phyloP scores from a whole-genome alignment of 805 yeast genomes.

The Wickerhamomyces kurtzmanii region DNA sequence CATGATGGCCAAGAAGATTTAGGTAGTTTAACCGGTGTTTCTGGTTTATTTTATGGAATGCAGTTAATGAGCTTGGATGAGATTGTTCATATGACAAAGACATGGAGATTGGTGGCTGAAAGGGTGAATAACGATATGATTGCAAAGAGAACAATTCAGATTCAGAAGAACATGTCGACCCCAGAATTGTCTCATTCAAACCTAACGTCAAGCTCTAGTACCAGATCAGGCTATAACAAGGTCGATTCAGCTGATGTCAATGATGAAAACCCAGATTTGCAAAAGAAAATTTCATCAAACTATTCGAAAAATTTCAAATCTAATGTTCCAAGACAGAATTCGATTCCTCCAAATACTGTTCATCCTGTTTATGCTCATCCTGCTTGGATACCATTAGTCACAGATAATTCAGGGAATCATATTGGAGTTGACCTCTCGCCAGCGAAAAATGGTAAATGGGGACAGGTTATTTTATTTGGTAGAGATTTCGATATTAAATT shows the following conservation, averaged over 20 bases:
- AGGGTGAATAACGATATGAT: conserved; percentile 18
- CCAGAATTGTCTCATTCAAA: conserved; percentile 14
- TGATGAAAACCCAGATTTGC: conserved; percentile 11
- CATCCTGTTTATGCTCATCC: conserved; percentile 80
- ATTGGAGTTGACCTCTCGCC: conserved; percentile 85
- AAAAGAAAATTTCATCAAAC: conserved; percentile 11
- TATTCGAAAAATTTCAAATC: conserved; percentile 25
- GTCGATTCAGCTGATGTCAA: conserved; percentile 7
- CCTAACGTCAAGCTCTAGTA: conserved; percentile 14
- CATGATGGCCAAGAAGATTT: conserved; percentile 89
- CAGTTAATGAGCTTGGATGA: conserved; percentile 74
- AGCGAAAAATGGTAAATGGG: conserved; percentile 70
- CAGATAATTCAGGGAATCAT: conserved; percentile 86
- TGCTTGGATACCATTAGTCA: conserved; percentile 85
- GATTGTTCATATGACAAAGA: conserved; percentile 67
- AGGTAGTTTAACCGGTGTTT: conserved; percentile 58
- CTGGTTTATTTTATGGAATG: conserved; percentile 74
- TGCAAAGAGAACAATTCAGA: conserved; percentile 1
- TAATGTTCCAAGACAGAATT: conserved; percentile 42
- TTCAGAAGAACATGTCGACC: conserved; percentile 5
- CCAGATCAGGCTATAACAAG: conserved; percentile 19
- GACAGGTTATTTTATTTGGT: conserved; percentile 89
- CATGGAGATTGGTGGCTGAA: conserved; percentile 73
- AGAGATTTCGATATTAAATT: conserved; percentile 88
- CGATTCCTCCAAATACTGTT: conserved; percentile 70